phyloP scores from a whole-genome alignment of 306 rosid genomes.

The Cucurbita ficifolia region DNA sequence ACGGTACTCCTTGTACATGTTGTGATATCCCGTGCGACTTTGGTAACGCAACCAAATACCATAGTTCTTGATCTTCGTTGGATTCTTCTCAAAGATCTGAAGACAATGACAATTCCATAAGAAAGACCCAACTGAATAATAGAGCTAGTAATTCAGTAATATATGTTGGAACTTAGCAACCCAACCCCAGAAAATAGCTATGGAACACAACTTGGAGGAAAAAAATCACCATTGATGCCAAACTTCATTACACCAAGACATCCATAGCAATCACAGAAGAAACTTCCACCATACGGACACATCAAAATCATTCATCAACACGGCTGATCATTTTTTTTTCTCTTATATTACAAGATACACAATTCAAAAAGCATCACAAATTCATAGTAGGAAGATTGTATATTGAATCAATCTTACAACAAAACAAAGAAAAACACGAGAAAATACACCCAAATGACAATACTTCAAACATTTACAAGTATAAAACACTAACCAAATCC shows the following conservation, averaged over 20 bases:
- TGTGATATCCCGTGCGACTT: constrained; percentile 86
- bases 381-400: neutral
- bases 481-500: no score
- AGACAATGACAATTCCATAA: neutral
- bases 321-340: neutral
- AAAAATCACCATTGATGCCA: neutral
- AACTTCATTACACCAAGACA: neutral
- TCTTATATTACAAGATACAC: neutral
- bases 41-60: constrained; percentile 86
- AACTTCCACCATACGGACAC: neutral
- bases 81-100: constrained; percentile 84
- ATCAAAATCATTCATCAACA: neutral
- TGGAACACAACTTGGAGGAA: neutral
- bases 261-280: neutral
- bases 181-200: neutral
- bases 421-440: neutral
- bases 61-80: constrained; percentile 67
- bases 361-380: neutral
- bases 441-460: neutral
- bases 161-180: neutral
- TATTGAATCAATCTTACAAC: neutral
- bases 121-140: neutral
- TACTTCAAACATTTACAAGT: no score
- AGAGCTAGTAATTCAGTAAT: neutral
- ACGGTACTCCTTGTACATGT: constrained; percentile 86